Conservation (phyloP, 192 early-diverging fungal species). For the Funneliformis geosporum region DNA sequence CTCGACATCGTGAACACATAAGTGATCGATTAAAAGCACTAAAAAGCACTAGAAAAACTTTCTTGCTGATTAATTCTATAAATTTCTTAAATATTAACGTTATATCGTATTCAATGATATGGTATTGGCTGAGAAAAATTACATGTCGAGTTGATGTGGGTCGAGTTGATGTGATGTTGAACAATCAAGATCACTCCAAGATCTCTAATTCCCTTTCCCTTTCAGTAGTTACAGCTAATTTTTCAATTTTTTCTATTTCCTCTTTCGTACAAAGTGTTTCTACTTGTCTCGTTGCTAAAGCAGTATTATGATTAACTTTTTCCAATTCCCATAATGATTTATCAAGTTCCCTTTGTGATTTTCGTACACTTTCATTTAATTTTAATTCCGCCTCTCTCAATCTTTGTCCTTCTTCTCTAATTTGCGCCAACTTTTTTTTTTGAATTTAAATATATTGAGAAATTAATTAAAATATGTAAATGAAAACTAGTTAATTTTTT, state of each 20-base stretch:
- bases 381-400: constrained; percentile 7
- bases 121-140: constrained; percentile 73
- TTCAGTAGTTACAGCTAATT: background rate
- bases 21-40: constrained; percentile 53
- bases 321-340: constrained; percentile 19
- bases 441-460: background rate
- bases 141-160: constrained; percentile 67
- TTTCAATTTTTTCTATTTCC: background rate
- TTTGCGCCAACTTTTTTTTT: constrained; percentile 7
- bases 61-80: constrained; percentile 15
- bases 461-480: background rate
- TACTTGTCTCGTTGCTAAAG: constrained; percentile 4
- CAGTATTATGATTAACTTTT: constrained; percentile 11
- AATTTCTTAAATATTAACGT: background rate
- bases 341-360: constrained; percentile 1
- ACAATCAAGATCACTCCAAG: background rate
- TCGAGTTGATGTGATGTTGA: too few relatives aligned
- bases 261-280: constrained; percentile 11
- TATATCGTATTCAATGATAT: constrained; percentile 46
- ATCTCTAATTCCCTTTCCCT: background rate
- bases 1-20: constrained; percentile 66
- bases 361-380: constrained; percentile 4
- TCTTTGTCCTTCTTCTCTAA: background rate
- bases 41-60: constrained; percentile 36
- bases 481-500: background rate